Base-by-base conservation (phyloP, 495 filamentous ascomycete species). In the Penicillium lividum region DNA sequence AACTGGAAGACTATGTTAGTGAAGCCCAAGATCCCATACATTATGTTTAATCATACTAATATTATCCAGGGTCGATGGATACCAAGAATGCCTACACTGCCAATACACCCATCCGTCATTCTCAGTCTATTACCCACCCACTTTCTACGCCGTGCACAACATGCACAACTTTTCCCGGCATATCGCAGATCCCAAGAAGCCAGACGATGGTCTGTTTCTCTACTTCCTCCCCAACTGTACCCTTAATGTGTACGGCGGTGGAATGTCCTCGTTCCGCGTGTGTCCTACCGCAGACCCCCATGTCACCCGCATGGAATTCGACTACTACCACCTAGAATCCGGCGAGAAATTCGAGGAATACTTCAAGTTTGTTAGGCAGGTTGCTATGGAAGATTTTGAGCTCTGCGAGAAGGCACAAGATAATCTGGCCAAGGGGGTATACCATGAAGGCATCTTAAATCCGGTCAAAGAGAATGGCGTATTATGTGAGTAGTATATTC, bases 221-320 rank as follows among this genome's bases (percentile, higher is more conserved):
- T 86, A 84, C 58, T 85, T 85, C 76, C 85, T 85, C 62, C 83
- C 83, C 3, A 84, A 80, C 53, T 86, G 82, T 54, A 85, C 83
- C 0, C 60, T 86, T 53, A 84, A 85, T 56, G 82, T 86, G 6
- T 86, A 86, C 52, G 83, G 83, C 0, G 83, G 82, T 0, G 83
- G 82, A 1, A 84, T 85, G 81, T 80, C 78, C 8, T 82, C 78
- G 5, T 86, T 86, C 67, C 77, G 83, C 7, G 80, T 84, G 2
- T 82, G 81, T 60, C 83, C 83, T 0, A 81, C 78, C 0, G 68
- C 74, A 2, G 73, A 81, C 36, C 83, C 83, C 4, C 73, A 77
- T 3, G 69, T 83, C 25, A 80, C 78, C 1, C 73, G 82, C 25
- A 86, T 86, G 83, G 83, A 86, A 58, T 86, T 86, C 56, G 83